Evolutionary conservation across 345 rosid species (phyloP), one percentile per base, ranked within the genome.

Genomic region (Kernera saxatilis): DNA sequence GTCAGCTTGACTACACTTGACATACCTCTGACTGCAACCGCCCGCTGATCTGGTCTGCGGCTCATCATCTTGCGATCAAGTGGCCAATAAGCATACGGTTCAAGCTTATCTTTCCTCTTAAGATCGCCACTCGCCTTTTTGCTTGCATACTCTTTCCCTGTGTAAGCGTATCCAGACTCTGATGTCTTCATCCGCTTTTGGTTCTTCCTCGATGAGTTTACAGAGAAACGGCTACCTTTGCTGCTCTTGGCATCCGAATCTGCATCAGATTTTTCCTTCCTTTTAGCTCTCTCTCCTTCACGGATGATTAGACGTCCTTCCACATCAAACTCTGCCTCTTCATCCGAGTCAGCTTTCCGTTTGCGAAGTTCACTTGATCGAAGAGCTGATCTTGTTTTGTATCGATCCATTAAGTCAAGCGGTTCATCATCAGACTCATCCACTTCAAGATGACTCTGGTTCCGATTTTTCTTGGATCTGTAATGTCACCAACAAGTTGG

Each of bases 1-100:
- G 97, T 77, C 85, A 91, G 72, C 67, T 81, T 88, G 15, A 89
- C 96, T 19, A 86, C 96, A 23, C 97, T 88, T 2, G 88, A 77
- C 93, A 94, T 91, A 10, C 99, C 99, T 75, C 82, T 88, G 51
- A 90, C 75, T 0, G 99, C 99, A 29, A 93, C 87, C 8, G 92
- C 96, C 39, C 86, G 82, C 61, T 91, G 98, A 72, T 91, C 89
- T 1, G 98, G 89, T 69, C 93, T 85, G 40, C 88, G 85, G 74
- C 98, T 91, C 90, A 91, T 88, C 98, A 94, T 89, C 84, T 91
- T 94, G 7, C 97, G 86, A 71, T 94, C 98, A 6, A 94, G 87
- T 2, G 99, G 98, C 99, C 99, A 94, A 68, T 91, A 94, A 0
- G 99, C 99, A 69, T 89, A 91, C 0, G 99, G 98, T 72, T 90